Base-by-base conservation (phyloP, 2,329 filamentous ascomycete genomes). In the Drechslerella coelobrocha region DNA sequence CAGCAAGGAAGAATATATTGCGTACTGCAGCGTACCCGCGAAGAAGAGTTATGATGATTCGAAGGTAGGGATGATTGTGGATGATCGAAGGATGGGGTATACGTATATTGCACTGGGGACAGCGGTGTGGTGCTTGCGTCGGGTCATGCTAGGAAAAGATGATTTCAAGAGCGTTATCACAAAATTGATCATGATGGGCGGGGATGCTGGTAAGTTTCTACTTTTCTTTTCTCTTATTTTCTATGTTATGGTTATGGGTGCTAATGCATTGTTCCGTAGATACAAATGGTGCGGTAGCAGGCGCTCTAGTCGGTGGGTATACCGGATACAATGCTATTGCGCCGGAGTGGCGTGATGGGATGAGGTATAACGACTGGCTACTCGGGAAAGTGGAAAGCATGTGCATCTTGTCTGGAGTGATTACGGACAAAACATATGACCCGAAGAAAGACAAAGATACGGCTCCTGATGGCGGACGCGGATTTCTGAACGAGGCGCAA, bases 41-140 rank as follows among this genome's bases (percentile, higher is more conserved):
- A 79, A 78, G 2, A 71, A 77, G 29, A 74, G 73, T 0, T 75
- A 71, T 26, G 59, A 71, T 9, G 65, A 69, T 41, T 41, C 51
- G 51, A 60, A 84, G 0, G 76, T 77, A 0, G 79, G 79, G 1
- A 76, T 84, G 39, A 74, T 81, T 50, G 76, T 84, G 17, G 83
- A 84, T 65, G 80, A 82, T 4, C 73, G 75, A 24, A 79, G 80
- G 73, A 83, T 84, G 48, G 83, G 83, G 2, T 84, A 84, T 66
- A 82, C 84, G 24, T 84, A 84, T 75, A 84, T 84, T 76, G 81
- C 81, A 2, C 79, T 85, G 10, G 83, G 83, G 0, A 79, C 82
- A 0, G 82, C 82, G 0, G 77, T 84, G 9, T 73, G 82, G 17
- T 75, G 80, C 9, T 75, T 84, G 7, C 78, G 83, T 1, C 73